Evolutionary conservation across 1,284 basidiomycete species (phyloP).

Genomic region (Peniophora sp.): DNA sequence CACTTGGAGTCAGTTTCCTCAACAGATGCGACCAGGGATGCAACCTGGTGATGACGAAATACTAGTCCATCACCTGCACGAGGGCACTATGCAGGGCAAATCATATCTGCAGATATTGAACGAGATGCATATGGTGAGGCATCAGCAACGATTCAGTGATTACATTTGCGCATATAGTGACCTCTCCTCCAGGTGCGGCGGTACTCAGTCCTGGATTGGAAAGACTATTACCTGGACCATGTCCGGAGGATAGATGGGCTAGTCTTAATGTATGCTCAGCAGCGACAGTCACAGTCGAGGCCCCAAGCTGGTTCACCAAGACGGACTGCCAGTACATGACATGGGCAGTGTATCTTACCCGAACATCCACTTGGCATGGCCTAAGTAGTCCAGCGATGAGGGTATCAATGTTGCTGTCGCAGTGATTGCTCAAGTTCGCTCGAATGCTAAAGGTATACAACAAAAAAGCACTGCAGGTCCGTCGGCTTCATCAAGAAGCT

Average conservation of each 20-base stretch:
- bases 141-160: neutral
- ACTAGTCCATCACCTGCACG: neutral
- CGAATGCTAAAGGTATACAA: too few relatives aligned
- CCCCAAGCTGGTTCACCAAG: too few relatives aligned
- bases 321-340: too few relatives aligned
- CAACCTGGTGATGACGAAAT: neutral
- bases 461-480: too few relatives aligned
- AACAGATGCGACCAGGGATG: neutral
- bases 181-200: neutral
- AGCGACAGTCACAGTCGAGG: too few relatives aligned
- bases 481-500: too few relatives aligned
- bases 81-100: neutral
- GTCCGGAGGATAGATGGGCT: neutral
- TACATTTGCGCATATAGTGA: neutral
- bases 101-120: neutral
- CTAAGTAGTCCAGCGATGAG: too few relatives aligned
- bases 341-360: too few relatives aligned
- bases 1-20: neutral
- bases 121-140: neutral
- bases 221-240: neutral
- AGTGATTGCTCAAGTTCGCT: too few relatives aligned
- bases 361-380: too few relatives aligned
- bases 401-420: too few relatives aligned
- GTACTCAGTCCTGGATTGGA: neutral
- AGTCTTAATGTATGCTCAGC: neutral